Evolutionary conservation across 2,329 filamentous ascomycete genomes (phyloP).

Genomic region (Verruconis gallopava): DNA sequence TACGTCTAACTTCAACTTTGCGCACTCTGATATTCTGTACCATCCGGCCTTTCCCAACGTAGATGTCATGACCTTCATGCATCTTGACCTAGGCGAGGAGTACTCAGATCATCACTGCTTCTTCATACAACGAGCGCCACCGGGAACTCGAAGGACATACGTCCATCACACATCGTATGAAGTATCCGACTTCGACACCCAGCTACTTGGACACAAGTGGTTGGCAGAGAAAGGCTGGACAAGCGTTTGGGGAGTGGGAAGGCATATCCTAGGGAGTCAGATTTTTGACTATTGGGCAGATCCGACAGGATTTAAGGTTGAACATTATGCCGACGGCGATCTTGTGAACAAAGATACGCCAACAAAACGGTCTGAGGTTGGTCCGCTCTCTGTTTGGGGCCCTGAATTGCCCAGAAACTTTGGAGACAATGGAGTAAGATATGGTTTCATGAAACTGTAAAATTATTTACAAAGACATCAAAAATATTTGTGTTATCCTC

Average conservation of each 20-base stretch:
- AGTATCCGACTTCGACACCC: not conserved
- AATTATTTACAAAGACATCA: too few species aligned
- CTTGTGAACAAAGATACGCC: slow-evolving; percentile 45
- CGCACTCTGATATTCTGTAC: not conserved
- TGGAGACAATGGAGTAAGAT: too few species aligned
- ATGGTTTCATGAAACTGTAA: too few species aligned
- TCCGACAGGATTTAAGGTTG: slow-evolving; percentile 48
- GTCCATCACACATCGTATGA: not conserved
- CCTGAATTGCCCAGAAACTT: not conserved
- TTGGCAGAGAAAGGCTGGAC: slow-evolving; percentile 48
- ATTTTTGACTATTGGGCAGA: slow-evolving; percentile 66
- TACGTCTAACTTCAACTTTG: not conserved
- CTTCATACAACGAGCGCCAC: not conserved
- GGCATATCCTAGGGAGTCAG: slow-evolving; percentile 57
- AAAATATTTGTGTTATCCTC: too few species aligned
- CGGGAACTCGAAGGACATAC: not conserved
- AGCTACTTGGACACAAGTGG: slow-evolving; percentile 35
- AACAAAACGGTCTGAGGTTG: slow-evolving; percentile 27
- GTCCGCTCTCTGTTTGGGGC: slow-evolving; percentile 28
- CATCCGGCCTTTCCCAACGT: not conserved
- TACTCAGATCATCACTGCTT: not conserved
- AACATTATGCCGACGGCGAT: slow-evolving; percentile 61
- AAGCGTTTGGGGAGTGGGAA: slow-evolving; percentile 57
- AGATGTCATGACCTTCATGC: not conserved
- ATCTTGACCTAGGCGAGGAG: not conserved